These are phyloP conservation scores for Fusarium sp. DNA, from an alignment of 2,329 filamentous ascomycete genomes.

Conservation along the genomic window DNA sequence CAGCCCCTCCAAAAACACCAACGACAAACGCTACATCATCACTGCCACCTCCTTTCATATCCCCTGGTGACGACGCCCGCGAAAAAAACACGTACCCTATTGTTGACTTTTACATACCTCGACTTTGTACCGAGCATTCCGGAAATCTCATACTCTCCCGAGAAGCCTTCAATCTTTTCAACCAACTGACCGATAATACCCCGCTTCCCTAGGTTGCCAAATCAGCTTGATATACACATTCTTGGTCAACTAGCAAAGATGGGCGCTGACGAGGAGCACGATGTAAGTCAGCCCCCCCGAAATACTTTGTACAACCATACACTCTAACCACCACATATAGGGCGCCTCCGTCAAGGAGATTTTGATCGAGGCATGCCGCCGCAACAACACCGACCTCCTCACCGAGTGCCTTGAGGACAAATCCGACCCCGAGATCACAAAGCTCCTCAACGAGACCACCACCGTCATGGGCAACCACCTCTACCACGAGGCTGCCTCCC, in stretches of 20 bases:
- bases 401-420: constrained; percentile 72
- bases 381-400: constrained; percentile 89
- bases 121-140: background rate
- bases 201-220: constrained; percentile 18
- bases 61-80: background rate
- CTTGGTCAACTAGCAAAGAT: constrained; percentile 20
- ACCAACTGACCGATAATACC: constrained; percentile 20
- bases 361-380: constrained; percentile 89
- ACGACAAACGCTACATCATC: constrained; percentile 14
- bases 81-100: background rate
- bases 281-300: constrained; percentile 39
- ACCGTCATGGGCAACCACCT: constrained; percentile 88
- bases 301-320: background rate
- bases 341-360: constrained; percentile 86
- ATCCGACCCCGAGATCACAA: constrained; percentile 70
- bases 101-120: background rate
- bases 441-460: constrained; percentile 83
- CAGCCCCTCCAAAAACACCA: constrained; percentile 35
- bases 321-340: constrained; percentile 52
- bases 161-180: constrained; percentile 1
- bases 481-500: constrained; percentile 85
- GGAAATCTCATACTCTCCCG: background rate
- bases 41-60: constrained; percentile 27
- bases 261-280: constrained; percentile 49
- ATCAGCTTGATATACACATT: constrained; percentile 6